Evolutionary conservation across 768 basidiomycete genomes (phyloP), one percentile per base, ranked within the genome.

Genomic region (Serendipita sp.): DNA sequence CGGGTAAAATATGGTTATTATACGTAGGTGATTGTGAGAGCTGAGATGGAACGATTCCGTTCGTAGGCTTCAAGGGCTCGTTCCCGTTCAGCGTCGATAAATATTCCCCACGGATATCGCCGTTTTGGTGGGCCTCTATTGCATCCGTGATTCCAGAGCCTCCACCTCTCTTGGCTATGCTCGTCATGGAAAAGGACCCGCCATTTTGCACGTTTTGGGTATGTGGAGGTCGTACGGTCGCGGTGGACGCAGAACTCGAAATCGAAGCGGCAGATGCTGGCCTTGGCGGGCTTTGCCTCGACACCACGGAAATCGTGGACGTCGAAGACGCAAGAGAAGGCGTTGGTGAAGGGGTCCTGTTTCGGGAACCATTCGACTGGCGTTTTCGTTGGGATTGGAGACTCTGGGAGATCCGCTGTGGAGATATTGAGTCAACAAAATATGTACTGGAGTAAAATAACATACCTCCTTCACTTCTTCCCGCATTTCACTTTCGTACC

Each of bases 401-500:
- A 24, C 67, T 53, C 51, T 67, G 56, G 24, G 34, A 13, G 13
- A 69, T 65, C 8, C 38, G 45, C 67, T 68, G 30, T 7, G 45
- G 11, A 54, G 34, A 46, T 41, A 13, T 41, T 65, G n/a, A 70
- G 58, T 53, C 24, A 65, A 53, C 16, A 41, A 56, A 67, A 30
- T 28, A 63, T 65, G 46, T 64, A 45, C 38, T 51, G 69, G 13
- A 73, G 76, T 63, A 44, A 47, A n/a, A 70, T 8, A n/a, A 67
- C 75, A 28, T 65, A 89, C 89, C 76, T 80, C 76, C 73, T 82
- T 78, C 60, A 72, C 75, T 18, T 77, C 74, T 1, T 71, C 68
- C 16, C 78, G 68, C 32, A 92, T 76, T 70, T 91, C 87, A 30
- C 76, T 76, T 70, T 92, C 89, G 68, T 86, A 87, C 45, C 80